These are phyloP conservation scores for Pythium vanterpoolii DNA, from an alignment of 352 stramenopile species.

Conservation along the genomic window DNA sequence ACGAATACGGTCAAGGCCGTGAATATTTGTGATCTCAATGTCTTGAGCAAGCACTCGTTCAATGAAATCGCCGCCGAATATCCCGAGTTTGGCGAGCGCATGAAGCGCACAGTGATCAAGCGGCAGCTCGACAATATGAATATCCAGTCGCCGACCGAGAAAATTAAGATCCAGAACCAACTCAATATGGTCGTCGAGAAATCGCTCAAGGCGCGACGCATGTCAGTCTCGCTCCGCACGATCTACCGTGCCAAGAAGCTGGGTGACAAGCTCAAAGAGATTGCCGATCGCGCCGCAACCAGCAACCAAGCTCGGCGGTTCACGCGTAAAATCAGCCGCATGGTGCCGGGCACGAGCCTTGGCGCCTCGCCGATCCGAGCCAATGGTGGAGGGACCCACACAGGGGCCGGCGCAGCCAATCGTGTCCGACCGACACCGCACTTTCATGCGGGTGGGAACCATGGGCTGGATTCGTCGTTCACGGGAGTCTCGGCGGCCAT, in stretches of 20 bases:
- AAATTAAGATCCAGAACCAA: slow-evolving; percentile 75
- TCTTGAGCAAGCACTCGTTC: slow-evolving; percentile 73
- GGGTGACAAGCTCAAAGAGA: slow-evolving; percentile 81
- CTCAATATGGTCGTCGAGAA: slow-evolving; percentile 77
- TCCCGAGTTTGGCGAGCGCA: slow-evolving; percentile 72
- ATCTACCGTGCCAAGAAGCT: slow-evolving; percentile 82
- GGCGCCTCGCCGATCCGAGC: too few species aligned
- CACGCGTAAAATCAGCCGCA: slow-evolving; percentile 17
- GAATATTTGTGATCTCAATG: slow-evolving; percentile 76
- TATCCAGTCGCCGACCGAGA: slow-evolving; percentile 64
- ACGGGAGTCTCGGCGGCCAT: not conserved
- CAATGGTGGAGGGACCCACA: not conserved
- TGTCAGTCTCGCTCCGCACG: slow-evolving; percentile 68
- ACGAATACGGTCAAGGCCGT: slow-evolving; percentile 78
- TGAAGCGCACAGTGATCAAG: slow-evolving; percentile 83
- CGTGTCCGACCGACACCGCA: not conserved
- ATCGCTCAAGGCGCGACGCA: slow-evolving; percentile 64
- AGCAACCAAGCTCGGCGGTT: slow-evolving; percentile 24
- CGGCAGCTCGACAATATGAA: slow-evolving; percentile 85
- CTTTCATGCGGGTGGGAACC: not conserved
- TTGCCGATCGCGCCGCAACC: slow-evolving; percentile 54
- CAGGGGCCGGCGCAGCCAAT: too few species aligned
- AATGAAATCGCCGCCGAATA: slow-evolving; percentile 82
- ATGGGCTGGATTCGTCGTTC: not conserved
- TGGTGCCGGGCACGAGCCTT: not conserved